phyloP scores from a whole-genome alignment of 2,329 filamentous ascomycete species.

The Pestalotiopsis sp. region DNA sequence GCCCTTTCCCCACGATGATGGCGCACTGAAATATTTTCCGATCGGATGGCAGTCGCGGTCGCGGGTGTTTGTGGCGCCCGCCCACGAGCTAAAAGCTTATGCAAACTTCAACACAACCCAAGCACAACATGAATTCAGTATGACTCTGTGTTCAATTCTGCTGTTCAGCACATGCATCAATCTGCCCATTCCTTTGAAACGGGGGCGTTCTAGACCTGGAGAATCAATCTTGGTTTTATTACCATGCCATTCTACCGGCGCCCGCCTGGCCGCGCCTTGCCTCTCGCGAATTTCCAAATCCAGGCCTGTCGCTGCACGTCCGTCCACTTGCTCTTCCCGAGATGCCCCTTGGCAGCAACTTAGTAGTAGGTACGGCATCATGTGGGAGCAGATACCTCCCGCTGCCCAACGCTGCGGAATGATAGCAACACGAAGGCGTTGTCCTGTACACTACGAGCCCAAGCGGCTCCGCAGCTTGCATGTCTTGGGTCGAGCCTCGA shows the following conservation, averaged over 20 bases:
- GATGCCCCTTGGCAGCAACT: no score
- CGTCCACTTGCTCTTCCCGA: not conserved
- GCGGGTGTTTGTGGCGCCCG: not conserved
- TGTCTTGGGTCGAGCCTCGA: not conserved
- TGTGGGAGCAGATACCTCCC: not conserved
- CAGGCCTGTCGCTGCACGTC: not conserved
- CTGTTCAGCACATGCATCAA: not conserved
- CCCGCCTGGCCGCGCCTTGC: no score
- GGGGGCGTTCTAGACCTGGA: not conserved
- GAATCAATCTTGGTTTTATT: not conserved
- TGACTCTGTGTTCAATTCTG: not conserved
- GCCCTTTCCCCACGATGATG: not conserved
- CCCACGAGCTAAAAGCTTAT: constrained; percentile 1
- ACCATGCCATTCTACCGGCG: no score
- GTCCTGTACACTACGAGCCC: not conserved
- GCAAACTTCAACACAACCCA: not conserved
- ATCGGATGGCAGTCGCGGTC: not conserved
- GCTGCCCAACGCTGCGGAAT: not conserved
- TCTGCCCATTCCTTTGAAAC: not conserved
- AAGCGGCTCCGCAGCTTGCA: not conserved
- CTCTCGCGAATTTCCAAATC: not conserved
- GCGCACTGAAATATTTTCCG: not conserved
- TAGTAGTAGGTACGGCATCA: not conserved
- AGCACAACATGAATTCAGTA: not conserved
- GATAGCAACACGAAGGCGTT: not conserved